Percentiles rank a stretch among this genome's conserved stretches.
Evolutionary conservation across 1,139 yeast genomes (phyloP).

Genomic region (Geotrichum candidum): DNA sequence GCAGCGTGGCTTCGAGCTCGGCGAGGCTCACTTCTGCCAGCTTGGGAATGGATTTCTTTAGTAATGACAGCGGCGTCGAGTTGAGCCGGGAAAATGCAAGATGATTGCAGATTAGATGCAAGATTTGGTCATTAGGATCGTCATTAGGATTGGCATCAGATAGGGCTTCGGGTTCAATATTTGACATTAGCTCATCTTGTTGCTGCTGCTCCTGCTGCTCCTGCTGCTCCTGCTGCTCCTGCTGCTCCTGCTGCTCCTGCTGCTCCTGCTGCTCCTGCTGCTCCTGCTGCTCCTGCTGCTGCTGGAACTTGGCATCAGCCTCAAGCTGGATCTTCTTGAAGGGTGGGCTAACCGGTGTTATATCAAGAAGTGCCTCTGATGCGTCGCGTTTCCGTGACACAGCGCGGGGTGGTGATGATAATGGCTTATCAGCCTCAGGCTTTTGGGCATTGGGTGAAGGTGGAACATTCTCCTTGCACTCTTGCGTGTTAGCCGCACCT

Average conservation of each 20-base stretch:
- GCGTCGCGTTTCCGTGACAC: not conserved
- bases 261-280: too few species aligned
- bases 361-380: not conserved
- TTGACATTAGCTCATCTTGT: not conserved
- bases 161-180: not conserved
- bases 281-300: not conserved
- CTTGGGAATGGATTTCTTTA: slow-evolving; percentile 46
- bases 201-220: not conserved
- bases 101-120: slow-evolving; percentile 60
- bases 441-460: not conserved
- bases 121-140: not conserved
- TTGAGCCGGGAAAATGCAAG: slow-evolving; percentile 84
- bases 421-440: not conserved
- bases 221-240: not conserved
- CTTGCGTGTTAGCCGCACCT: not conserved
- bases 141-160: not conserved
- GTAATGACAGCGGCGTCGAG: slow-evolving; percentile 72
- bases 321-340: not conserved
- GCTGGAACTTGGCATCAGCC: not conserved
- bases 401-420: not conserved
- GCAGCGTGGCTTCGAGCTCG: slow-evolving; percentile 48
- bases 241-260: not conserved
- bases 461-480: not conserved
- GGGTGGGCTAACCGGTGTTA: not conserved
- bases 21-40: not conserved